Base-by-base conservation (phyloP, 2,329 filamentous ascomycete genomes). In the Anthostomella pinea region DNA sequence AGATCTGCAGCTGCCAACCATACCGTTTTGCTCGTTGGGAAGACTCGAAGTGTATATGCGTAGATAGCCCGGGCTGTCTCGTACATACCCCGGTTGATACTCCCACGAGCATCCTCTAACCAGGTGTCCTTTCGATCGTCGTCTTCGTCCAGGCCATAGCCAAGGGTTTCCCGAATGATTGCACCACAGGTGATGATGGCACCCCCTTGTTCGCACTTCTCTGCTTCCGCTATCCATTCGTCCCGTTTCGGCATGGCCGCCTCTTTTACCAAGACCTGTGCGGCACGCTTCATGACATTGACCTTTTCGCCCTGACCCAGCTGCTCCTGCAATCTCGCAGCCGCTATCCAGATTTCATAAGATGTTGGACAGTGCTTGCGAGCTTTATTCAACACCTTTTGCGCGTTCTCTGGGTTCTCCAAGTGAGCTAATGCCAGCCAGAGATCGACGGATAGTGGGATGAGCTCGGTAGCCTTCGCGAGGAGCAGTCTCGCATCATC, bases 161-260 rank as follows among this genome's bases (percentile, higher is more conserved):
- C 91, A 1, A 98, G 76, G 0, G 93, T 98, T 57, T 96, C 89
- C 30, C 85, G 81, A 48, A 98, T 84, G 48, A 98, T 97, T 30
- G 87, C 84, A 45, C 83, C 83, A 57, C 90, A 95, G 1, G 93
- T 97, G 26, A 90, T 70, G 8, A 86, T 72, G 11, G 90, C 89
- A 6, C 88, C 90, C 60, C 97, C 93, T 39, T 87, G 84, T 63
- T 98, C 93, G 57, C 91, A 97, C 46, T 86, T 86, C 62, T 98
- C 93, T 0, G 93, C 94, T 62, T 97, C 89, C 5, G 79, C 75
- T 35, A 98, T 94, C 93, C 93, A 98, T 51, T 96, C 90, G 60
- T 98, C 93, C 25, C 94, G 83, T 64, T 95, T 95, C 24, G 93
- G 79, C 94, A 98, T 98, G 8, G 93, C 91, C 18, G 87, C 90